Conservation (phyloP, 305 asterid genomes). For the Solanum hybrid region DNA sequence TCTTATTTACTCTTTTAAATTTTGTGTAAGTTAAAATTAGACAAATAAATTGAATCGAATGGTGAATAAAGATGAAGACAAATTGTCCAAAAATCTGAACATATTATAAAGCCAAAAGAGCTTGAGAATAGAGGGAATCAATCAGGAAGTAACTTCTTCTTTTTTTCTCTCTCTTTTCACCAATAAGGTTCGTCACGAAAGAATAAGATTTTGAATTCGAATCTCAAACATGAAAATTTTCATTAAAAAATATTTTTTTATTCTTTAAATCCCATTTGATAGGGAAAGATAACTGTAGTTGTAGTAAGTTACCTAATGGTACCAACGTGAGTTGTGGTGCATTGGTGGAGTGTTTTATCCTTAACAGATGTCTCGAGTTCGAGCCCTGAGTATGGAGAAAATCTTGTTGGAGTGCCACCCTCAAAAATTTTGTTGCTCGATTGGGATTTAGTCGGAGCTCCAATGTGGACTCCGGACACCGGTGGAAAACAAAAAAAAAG, state of each 20-base stretch:
- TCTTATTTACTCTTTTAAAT: neutral
- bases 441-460: no score
- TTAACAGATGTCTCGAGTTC: no score
- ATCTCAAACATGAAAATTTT: neutral
- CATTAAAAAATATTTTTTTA: no score
- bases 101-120: neutral
- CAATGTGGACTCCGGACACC: no score
- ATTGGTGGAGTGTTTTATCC: no score
- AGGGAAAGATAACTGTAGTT: neutral
- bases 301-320: neutral
- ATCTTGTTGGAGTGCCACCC: no score
- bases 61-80: neutral
- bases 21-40: neutral
- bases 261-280: neutral
- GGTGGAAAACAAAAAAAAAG: no score
- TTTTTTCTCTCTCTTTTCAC: neutral
- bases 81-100: neutral
- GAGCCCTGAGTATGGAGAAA: no score
- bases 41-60: neutral
- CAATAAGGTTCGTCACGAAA: neutral
- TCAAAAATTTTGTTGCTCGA: no score
- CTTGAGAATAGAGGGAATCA: neutral
- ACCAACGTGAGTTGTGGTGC: no score
- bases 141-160: neutral
- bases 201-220: neutral